Percentiles rank a stretch among this genome's conserved stretches.
phyloP scores from a whole-genome alignment of 192 early-diverging fungal genomes.

The Backusella tarrabulga region DNA sequence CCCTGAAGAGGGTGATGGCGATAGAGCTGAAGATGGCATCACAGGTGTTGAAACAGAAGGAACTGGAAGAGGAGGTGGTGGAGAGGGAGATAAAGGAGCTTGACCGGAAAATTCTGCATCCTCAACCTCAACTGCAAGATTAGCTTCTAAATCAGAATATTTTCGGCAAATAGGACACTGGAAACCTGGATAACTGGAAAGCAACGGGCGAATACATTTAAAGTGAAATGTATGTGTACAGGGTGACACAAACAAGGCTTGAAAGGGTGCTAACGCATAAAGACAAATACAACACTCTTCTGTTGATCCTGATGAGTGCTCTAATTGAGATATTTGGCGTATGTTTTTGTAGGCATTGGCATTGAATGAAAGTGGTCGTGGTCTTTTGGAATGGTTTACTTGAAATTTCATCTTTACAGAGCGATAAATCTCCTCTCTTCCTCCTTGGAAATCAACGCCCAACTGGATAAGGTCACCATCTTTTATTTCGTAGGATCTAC shows the following conservation, averaged over 20 bases:
- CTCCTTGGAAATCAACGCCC: conserved; percentile 84
- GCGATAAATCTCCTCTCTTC: conserved; percentile 78
- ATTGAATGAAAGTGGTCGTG: conserved; percentile 46
- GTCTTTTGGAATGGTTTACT: conserved; percentile 52
- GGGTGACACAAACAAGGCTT: conserved; percentile 82
- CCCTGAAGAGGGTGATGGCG: not conserved
- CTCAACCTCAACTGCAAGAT: conserved; percentile 45
- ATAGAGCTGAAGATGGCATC: not conserved
- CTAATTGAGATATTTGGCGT: not conserved
- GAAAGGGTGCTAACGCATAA: conserved; percentile 69
- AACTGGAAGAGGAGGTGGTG: not conserved
- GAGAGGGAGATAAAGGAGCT: not conserved
- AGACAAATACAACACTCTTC: conserved; percentile 82
- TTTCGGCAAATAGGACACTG: conserved; percentile 80
- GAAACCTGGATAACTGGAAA: conserved; percentile 57
- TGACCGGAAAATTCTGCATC: not conserved
- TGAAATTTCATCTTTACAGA: conserved; percentile 71
- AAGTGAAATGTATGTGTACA: conserved; percentile 87
- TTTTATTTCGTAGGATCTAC: conserved; percentile 64
- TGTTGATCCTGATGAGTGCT: not conserved
- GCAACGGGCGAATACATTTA: conserved; percentile 73
- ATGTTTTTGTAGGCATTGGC: conserved; percentile 28
- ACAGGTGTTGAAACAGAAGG: not conserved
- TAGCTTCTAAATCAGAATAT: conserved; percentile 77
- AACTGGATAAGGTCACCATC: conserved; percentile 84